Conservation (phyloP, 306 rosid species). For the Sicyos edulis region DNA sequence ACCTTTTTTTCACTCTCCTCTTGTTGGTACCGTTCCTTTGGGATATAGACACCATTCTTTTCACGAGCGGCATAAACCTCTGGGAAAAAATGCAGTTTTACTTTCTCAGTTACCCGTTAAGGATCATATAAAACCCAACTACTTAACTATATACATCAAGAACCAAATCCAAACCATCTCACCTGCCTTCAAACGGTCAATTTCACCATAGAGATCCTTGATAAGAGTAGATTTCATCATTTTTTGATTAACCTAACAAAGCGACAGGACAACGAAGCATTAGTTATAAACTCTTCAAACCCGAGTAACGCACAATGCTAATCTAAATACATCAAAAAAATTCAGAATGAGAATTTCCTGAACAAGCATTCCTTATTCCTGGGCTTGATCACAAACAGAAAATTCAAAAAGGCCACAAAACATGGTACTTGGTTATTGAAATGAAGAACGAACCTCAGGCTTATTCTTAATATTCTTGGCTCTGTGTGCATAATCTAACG, state of each 20-base stretch:
- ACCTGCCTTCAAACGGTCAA: slow-evolving; percentile 89
- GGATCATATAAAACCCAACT: not conserved
- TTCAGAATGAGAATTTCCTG: not conserved
- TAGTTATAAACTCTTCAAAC: not conserved
- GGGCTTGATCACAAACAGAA: too few relatives aligned
- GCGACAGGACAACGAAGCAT: not conserved
- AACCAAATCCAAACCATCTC: slow-evolving; percentile 24
- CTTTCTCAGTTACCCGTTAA: not conserved
- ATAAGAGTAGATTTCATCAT: slow-evolving; percentile 98
- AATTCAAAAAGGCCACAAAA: not conserved
- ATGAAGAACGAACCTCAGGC: slow-evolving; percentile 66
- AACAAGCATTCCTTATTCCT: too few relatives aligned
- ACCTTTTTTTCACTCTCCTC: slow-evolving; percentile 93
- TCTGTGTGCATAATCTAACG: slow-evolving; percentile 91
- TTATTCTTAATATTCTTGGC: slow-evolving; percentile 87
- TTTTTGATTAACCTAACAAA: slow-evolving; percentile 72
- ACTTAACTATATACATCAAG: not conserved
- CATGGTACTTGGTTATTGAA: not conserved
- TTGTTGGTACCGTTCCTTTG: slow-evolving; percentile 82
- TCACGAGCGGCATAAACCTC: slow-evolving; percentile 98
- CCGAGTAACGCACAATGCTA: not conserved
- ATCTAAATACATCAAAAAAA: not conserved
- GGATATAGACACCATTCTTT: slow-evolving; percentile 91
- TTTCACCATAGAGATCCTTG: slow-evolving; percentile 97
- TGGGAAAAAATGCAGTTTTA: slow-evolving; percentile 26